Base-by-base conservation (phyloP, 495 filamentous ascomycete genomes). In the Aspergillus campestris region DNA sequence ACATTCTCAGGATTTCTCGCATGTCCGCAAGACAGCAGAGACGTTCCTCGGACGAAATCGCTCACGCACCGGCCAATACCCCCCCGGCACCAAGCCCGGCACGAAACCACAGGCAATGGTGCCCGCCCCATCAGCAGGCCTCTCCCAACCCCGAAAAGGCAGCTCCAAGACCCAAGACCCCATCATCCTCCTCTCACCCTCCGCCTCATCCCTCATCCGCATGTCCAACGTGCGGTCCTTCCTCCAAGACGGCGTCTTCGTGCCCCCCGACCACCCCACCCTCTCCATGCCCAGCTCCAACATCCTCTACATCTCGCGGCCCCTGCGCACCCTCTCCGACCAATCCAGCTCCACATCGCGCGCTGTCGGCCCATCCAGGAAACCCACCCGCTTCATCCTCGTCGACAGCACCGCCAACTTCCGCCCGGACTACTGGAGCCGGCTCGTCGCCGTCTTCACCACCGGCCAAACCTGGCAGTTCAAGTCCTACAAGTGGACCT, bases 401-500 rank as follows among this genome's bases (percentile, higher is more conserved):
- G 91, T 96, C 42, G 92, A 99, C 60, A 81, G 80, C 9, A 83
- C 88, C 0, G 82, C 92, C 56, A 83, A 94, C 65, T 99, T 99
- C 74, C 92, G 92, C 62, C 92, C 92, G 1, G 90, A 97, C 59
- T 96, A 97, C 69, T 99, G 92, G 92, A 80, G 82, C 46, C 82
- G 94, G 13, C 86, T 99, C 8, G 92, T 97, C 7, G 94, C 87
- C 7, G 89, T 99, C 37, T 99, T 99, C 67, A 99, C 92, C 0
- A 99, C 92, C 7, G 92, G 92, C 15, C 92, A 99, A 65, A 83
- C 84, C 8, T 99, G 92, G 92, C 92, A 99, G 64, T 99, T 97
- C 69, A 94, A 95, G 67, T 84, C 81, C 38, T 99, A 97, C 76
- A 94, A 92, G 68, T 97, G 92, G 90, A 82, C 84, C 47, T 80